Evolutionary conservation across 495 filamentous ascomycete species (phyloP), one percentile per base, ranked within the genome.

Genomic region (Penicillium bovifimosum): DNA sequence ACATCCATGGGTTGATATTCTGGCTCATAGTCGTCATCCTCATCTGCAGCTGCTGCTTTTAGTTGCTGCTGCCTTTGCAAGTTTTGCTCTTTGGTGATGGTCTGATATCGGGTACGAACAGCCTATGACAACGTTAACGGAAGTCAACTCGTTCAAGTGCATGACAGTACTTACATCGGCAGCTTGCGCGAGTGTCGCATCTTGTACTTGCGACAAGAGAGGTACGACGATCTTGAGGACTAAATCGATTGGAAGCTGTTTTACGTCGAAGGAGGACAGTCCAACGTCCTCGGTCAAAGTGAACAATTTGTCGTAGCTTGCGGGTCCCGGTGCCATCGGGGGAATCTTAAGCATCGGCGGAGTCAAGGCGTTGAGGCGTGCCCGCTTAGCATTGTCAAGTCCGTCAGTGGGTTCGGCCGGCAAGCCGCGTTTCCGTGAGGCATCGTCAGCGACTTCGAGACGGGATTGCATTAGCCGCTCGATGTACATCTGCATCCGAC

Each of bases 21-120:
- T 0, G 90, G 90, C 54, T 95, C 90, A 59, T 95, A 95, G 50
- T 91, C 86, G 45, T 91, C 91, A 11, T 95, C 90, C 14, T 95
- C 90, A 6, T 92, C 88, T n/a, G 83, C 84, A 0, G 65, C 69
- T 8, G 76, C 69, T 36, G 72, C 63, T 63, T 64, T 52, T 66
- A 71, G 58, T 69, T 70, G 56, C 65, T 75, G 50, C 59, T 66
- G 48, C 60, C 66, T 55, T 68, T 65, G 47, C 63, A 56, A 13
- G 17, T 56, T 66, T 71, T 73, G 72, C 54, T 65, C 54, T 38
- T 74, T 74, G 24, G 63, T 71, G 2, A 78, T 65, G 9, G 70
- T 64, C n/a, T 78, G 61, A 52, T 73, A 72, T 10, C 76, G 74
- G 43, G 55, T 64, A 28, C 77, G 76, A 28, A 83, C 75, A 61